Evolutionary conservation across 2,329 filamentous ascomycete species (phyloP), one percentile per base, ranked within the genome.

Genomic region (Tolypocladium album): DNA sequence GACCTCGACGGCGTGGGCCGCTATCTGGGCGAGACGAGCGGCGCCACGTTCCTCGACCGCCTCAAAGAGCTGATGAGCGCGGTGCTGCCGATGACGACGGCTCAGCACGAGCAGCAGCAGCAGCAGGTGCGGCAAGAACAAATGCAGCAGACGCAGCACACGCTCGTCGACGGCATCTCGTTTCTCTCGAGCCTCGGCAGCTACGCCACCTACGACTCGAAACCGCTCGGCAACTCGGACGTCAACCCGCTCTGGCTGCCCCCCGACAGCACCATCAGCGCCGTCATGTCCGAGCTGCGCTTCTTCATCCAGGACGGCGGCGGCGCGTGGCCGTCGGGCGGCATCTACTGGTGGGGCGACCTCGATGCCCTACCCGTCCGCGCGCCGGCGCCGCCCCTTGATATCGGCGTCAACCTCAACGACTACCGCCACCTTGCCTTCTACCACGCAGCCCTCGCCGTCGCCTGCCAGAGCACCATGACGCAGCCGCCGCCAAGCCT

Each of bases 11-110:
- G 78, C 31, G 76, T 72, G 31, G 68, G 73, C 1, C 75, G 78
- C 15, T 81, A 78, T 64, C 72, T 79, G 2, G 79, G 79, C 45
- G 76, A 77, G 64, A 80, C 78, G 9, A 80, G 78, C 27, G 78
- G 78, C 20, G 77, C 78, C 13, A 78, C 75, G 1, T 81, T 81
- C 58, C 72, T 81, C 6, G 79, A 82, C 60, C 70, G 76, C 22
- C 66, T 82, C 50, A 81, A 81, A 62, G 74, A 74, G 57, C 76
- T 81, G 61, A 78, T 82, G 69, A 67, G 68, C 45, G 59, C 61
- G 15, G 61, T 52, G 47, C 31, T 62, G 31, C 61, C 61, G n/a
- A 59, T 40, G 27, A 57, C 61, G 31, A 40, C 59, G 31, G 50
- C 61, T 11, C 24, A 50, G 45, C 45, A 50, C 13, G 45, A 50